Base-by-base conservation (phyloP, 306 rosid species). In the Begonia loranthoides region DNA sequence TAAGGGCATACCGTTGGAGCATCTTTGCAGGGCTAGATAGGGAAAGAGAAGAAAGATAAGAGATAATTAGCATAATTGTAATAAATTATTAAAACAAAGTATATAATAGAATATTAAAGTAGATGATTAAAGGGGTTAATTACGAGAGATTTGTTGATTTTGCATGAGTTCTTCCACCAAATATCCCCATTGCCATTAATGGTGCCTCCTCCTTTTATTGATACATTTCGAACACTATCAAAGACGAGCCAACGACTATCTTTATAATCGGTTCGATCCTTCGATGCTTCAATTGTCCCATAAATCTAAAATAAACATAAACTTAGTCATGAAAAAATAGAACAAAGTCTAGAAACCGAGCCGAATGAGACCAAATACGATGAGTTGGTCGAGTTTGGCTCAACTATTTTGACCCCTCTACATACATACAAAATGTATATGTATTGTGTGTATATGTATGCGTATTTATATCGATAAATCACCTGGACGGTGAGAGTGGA, bases 111-210 rank as follows among this genome's bases (percentile, higher is more conserved):
- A 46, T 34, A 13, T 48, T 28, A 2, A 52, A 36, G n/a, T n/a
- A n/a, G 14, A 52, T n/a, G 41, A 28, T 5, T 21, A 10, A 34
- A 33, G 1, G 46, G 49, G 52, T 33, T 40, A 63, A 66, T 69
- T 71, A 85, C 93, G 1, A 5, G 54, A n/a, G 62, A 52, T 52
- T 71, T 70, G 49, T 67, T 63, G 48, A 52, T 73, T 66, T 75
- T 75, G 80, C 96, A 87, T n/a, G 96, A 83, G 54, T 73, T 76
- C 59, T 73, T 1, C 96, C 96, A 87, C 96, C 96, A 87, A 10
- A 61, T 50, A n/a, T 73, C 49, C 17, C 96, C 96, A 34, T 80
- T 82, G 58, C 96, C 96, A 56, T 83, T 45, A 58, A 87, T 50
- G 65, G 80, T 80, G 71, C 96, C 95, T 22, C 78, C 75, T 46